Conservation (phyloP, 2,329 filamentous ascomycete species). For the Leptographium procerum region DNA sequence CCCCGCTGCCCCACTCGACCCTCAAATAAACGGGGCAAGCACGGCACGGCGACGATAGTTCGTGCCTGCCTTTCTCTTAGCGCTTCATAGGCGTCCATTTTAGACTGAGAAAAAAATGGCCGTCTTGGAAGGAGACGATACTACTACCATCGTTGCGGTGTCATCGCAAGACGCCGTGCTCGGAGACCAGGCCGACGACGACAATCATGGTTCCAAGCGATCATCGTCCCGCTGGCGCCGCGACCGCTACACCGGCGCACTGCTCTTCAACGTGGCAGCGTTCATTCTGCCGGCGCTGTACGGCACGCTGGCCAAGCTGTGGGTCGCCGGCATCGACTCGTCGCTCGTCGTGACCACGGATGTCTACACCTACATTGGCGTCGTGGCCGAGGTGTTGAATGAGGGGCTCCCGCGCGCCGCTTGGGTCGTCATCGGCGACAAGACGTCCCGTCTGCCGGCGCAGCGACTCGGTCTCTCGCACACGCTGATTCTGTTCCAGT, state of each 20-base stretch:
- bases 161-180: neutral
- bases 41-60: neutral
- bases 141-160: neutral
- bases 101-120: neutral
- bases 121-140: neutral
- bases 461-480: slow-evolving; percentile 48
- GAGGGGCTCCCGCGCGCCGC: slow-evolving; percentile 59
- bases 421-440: slow-evolving; percentile 59
- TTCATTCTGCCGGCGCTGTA: slow-evolving; percentile 59
- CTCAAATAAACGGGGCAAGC: neutral
- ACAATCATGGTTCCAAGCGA: neutral
- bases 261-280: slow-evolving; percentile 50
- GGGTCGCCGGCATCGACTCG: slow-evolving; percentile 57
- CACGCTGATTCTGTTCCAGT: slow-evolving; percentile 52
- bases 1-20: neutral
- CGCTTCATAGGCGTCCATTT: neutral
- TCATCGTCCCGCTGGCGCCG: slow-evolving; percentile 5
- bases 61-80: neutral
- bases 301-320: slow-evolving; percentile 55
- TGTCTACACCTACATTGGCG: slow-evolving; percentile 57
- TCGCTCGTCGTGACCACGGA: slow-evolving; percentile 53
- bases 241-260: slow-evolving; percentile 38
- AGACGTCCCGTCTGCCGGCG: slow-evolving; percentile 34
- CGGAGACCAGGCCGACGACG: neutral
- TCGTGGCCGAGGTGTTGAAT: slow-evolving; percentile 57